A percentile compares a stretch with the other conserved stretches of the same genome.
Evolutionary conservation across 2,329 filamentous ascomycete genomes (phyloP).

Genomic region (Epichloe hybrida): DNA sequence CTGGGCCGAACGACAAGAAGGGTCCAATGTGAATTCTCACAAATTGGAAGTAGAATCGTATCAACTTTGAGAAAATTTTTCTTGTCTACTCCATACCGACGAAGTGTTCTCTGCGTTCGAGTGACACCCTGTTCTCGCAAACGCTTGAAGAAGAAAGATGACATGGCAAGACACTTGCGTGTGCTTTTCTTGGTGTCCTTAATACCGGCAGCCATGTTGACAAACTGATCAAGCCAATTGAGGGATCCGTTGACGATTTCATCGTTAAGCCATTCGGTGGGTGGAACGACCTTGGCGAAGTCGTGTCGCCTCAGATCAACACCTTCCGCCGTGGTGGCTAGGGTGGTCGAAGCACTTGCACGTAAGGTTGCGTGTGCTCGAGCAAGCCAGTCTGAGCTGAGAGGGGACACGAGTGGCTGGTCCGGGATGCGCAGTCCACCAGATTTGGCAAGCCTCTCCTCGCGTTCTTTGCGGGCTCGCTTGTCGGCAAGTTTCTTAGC

Average conservation of each 20-base stretch:
- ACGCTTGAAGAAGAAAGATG: conserved; percentile 51
- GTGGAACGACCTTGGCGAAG: conserved; percentile 46
- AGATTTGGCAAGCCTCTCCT: conserved; percentile 16
- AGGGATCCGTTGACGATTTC: conserved; percentile 59
- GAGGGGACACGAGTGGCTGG: conserved; percentile 14
- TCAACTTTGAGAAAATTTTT: conserved; percentile 51
- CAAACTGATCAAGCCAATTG: conserved; percentile 41
- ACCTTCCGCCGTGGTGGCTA: conserved; percentile 35
- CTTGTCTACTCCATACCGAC: conserved; percentile 42
- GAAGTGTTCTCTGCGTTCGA: conserved; percentile 40
- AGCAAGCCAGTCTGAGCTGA: conserved; percentile 16
- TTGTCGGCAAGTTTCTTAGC: conserved; percentile 14
- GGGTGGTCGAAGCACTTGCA: conserved; percentile 19
- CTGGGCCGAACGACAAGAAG: conserved; percentile 52
- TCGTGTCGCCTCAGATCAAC: conserved; percentile 40
- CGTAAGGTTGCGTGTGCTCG: conserved; percentile 19
- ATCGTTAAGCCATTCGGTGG: conserved; percentile 59
- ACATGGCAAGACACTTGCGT: conserved; percentile 49
- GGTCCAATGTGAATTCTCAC: conserved; percentile 55
- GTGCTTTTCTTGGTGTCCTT: conserved; percentile 29
- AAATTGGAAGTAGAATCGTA: conserved; percentile 57
- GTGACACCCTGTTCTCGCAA: conserved; percentile 34
- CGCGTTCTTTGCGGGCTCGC: conserved; percentile 5
- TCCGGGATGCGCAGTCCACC: conserved; percentile 18
- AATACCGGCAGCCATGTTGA: conserved; percentile 43